Base-by-base conservation (phyloP, 305 asterid species). In the Fraxinus sp. region DNA sequence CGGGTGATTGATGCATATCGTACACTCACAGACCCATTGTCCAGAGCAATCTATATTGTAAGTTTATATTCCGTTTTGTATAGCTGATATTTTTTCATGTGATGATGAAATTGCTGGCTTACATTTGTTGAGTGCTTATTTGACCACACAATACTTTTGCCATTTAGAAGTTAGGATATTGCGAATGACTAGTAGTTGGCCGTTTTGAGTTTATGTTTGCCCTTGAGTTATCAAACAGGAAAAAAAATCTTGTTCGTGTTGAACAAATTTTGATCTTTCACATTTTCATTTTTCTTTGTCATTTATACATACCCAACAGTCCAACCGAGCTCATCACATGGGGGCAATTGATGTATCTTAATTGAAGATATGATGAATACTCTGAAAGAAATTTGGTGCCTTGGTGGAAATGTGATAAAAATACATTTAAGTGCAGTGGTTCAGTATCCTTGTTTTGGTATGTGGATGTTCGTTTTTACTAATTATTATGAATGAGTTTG, bases 1-100 rank as follows among this genome's bases (percentile, higher is more conserved):
- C 90, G 97, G 81, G 97, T 96, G 78, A 93, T 88, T 35, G 95
- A 92, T 87, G 98, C 99, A 39, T 94, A 92, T 86, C 94, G 94
- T 75, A 94, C 98, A 0, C 93, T 96, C 55, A 83, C 91, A 62
- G 93, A 94, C 74, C 97, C 97, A 7, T 84, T 96, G 87, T 86
- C 88, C 55, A 91, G 99, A 87, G 98, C 98, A 62, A 89, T 86
- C 85, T 96, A 96, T 83, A 85, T 92, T 74, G 98, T 96, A 96
- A 44, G 93, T 85, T 78, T 84, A 18, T 82, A 55, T 77, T 83
- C 57, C 16, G 2, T 24, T 85, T 59, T 35, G 24, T 13, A 70
- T 46, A 33, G 59, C 57, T 72, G 36, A 24, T 72, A 28, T 73
- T 37, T 28, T 78, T 52, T 76, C 59, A 64, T 68, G 86, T 30